Percentiles rank a stretch among this genome's conserved stretches.
Conservation (phyloP, 2,329 filamentous ascomycete species). For the Tolypocladium amazonense region DNA sequence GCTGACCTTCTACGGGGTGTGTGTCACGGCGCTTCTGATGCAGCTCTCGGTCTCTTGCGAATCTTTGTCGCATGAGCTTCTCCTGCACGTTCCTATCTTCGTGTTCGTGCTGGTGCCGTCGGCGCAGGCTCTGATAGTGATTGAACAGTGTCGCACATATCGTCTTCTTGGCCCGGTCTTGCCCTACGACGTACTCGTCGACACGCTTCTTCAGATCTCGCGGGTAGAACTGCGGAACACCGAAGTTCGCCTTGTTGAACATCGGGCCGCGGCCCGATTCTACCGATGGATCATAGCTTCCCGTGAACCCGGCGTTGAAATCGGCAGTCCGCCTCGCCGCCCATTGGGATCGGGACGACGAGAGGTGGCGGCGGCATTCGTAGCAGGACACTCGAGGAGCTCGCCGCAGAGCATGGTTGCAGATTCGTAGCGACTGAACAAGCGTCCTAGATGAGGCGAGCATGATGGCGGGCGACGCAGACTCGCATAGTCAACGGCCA, state of each 20-base stretch:
- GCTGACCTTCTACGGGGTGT: slow-evolving; percentile 71
- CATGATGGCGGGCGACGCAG: slow-evolving; percentile 5
- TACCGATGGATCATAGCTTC: slow-evolving; percentile 44
- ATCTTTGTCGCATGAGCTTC: slow-evolving; percentile 59
- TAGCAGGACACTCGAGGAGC: neutral
- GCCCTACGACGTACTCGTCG: slow-evolving; percentile 92
- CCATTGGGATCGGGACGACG: slow-evolving; percentile 10
- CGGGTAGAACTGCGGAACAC: slow-evolving; percentile 54
- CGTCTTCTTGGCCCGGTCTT: slow-evolving; percentile 89
- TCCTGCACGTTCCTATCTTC: slow-evolving; percentile 46
- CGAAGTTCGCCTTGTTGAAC: slow-evolving; percentile 46
- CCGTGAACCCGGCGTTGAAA: slow-evolving; percentile 48
- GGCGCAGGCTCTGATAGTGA: slow-evolving; percentile 81
- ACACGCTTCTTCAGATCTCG: slow-evolving; percentile 75
- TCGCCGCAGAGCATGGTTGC: neutral
- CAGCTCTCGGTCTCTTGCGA: slow-evolving; percentile 54
- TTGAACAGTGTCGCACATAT: slow-evolving; percentile 92
- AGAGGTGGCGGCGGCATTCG: slow-evolving; percentile 11
- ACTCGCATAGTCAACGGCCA: neutral
- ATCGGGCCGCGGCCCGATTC: slow-evolving; percentile 48
- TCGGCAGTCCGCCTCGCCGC: slow-evolving; percentile 32
- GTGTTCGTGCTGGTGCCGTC: slow-evolving; percentile 69
- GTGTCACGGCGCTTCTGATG: slow-evolving; percentile 44
- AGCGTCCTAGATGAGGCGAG: slow-evolving; percentile 24
- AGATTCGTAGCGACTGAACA: slow-evolving; percentile 15